These are phyloP conservation scores for Lobosporangium transversale DNA, from an alignment of 192 early-diverging fungal species.

Conservation along the genomic window DNA sequence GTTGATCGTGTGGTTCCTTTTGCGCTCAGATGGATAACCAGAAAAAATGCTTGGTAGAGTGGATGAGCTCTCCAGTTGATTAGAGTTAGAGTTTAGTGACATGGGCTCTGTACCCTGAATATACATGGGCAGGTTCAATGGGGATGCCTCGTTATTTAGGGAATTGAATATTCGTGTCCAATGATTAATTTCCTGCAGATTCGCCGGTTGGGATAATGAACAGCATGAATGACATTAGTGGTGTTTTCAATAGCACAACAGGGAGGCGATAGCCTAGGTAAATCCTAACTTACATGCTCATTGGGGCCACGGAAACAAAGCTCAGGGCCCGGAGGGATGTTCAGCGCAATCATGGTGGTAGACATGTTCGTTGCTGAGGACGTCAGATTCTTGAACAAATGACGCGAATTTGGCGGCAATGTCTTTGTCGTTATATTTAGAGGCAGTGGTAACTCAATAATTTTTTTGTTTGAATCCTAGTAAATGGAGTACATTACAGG, in stretches of 20 bases:
- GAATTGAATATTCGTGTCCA: slow-evolving; percentile 47
- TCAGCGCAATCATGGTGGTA: slow-evolving; percentile 14
- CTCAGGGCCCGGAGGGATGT: slow-evolving; percentile 23
- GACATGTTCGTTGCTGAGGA: slow-evolving; percentile 20
- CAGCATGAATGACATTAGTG: too few relatives aligned
- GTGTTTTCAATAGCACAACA: too few relatives aligned
- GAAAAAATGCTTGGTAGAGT: neutral
- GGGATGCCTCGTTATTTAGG: slow-evolving; percentile 13
- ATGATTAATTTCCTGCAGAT: slow-evolving; percentile 28
- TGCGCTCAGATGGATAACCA: slow-evolving; percentile 25
- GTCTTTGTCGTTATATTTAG: slow-evolving; percentile 9
- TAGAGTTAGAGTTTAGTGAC: too few relatives aligned
- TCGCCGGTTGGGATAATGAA: too few relatives aligned
- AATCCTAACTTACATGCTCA: slow-evolving; percentile 46
- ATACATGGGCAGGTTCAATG: slow-evolving; percentile 4
- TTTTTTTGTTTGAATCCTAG: slow-evolving; percentile 45
- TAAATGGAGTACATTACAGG: too few relatives aligned
- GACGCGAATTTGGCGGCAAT: slow-evolving; percentile 13
- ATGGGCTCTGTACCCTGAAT: too few relatives aligned
- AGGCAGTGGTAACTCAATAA: slow-evolving; percentile 21
- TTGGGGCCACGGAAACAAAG: slow-evolving; percentile 41
- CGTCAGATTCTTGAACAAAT: slow-evolving; percentile 14
- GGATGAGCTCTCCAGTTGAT: neutral
- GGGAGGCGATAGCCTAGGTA: too few relatives aligned
- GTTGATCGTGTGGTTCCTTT: slow-evolving; percentile 23